Evolutionary conservation across 306 rosid species (phyloP), one percentile per base, ranked within the genome.

Genomic region (Heteromeles arbutifolia): DNA sequence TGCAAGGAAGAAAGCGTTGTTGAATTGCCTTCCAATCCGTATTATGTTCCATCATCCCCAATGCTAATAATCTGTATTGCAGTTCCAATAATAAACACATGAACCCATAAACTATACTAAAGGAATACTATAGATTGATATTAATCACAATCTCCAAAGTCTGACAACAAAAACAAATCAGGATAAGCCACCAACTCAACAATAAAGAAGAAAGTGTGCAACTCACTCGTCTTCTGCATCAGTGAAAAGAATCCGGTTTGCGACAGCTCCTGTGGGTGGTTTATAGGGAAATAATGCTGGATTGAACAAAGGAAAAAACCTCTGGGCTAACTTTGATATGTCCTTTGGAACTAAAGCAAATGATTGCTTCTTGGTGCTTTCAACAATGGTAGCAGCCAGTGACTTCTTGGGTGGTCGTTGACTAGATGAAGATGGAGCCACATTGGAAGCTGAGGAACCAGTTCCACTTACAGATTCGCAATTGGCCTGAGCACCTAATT

Each of bases 141-240:
- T n/a, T 13, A 54, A 53, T 31, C 65, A 14, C 21, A n/a, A 53
- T 32, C 3, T 29, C 67, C 34, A 63, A 63, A 29, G 12, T 29
- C 44, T 4, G 69, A 19, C 22, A 65, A 32, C 26, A 73, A 50
- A 1, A 74, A 18, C 43, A 59, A 74, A 65, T 62, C 76, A 34
- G 53, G 53, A 45, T 28, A 28, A 64, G 64, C 14, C 69, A 45
- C 43, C 70, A 64, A 74, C 48, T 45, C 74, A 69, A 74, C 39
- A 75, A 76, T 50, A 75, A 69, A 72, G 67, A 19, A 66, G 52
- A 67, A 75, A 52, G 75, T 17, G 6, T 76, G 88, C 72, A 79
- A 88, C 98, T 90, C 84, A 96, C 98, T 86, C 98, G 67, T 92
- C 98, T 86, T 96, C 99, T 61, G 96, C 86, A 84, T 96, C 96